Evolutionary conservation across 768 basidiomycete genomes (phyloP).

Genomic region (Plicaturopsis crispa): DNA sequence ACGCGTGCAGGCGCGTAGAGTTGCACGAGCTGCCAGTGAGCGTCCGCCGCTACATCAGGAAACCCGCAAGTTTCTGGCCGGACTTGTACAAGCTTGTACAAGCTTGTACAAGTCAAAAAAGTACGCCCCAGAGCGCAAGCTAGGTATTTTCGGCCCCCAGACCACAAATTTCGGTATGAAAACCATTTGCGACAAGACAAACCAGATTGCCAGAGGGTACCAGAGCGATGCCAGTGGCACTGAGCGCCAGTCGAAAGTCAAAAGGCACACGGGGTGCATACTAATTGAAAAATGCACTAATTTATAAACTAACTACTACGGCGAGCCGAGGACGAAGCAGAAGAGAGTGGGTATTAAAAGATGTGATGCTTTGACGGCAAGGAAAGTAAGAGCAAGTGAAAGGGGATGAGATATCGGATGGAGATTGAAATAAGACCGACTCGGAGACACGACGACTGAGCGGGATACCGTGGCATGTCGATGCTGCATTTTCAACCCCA

Average conservation of each 20-base stretch:
- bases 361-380: too few relatives aligned
- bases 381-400: too few relatives aligned
- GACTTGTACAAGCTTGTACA: neutral
- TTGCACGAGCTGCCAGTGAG: too few relatives aligned
- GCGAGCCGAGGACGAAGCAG: too few relatives aligned
- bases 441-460: neutral
- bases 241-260: neutral
- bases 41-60: too few relatives aligned
- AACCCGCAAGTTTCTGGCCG: neutral
- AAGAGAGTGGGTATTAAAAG: too few relatives aligned
- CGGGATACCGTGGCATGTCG: neutral
- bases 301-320: too few relatives aligned
- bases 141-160: too few relatives aligned
- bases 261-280: neutral
- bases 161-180: too few relatives aligned
- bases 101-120: neutral
- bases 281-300: neutral
- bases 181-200: neutral
- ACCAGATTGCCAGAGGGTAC: neutral
- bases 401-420: neutral
- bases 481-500: neutral
- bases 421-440: neutral
- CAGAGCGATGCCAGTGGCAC: neutral
- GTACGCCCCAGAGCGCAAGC: too few relatives aligned
- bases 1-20: too few relatives aligned